phyloP scores from a whole-genome alignment of 805 yeast species.

The Ogataea philodendri region DNA sequence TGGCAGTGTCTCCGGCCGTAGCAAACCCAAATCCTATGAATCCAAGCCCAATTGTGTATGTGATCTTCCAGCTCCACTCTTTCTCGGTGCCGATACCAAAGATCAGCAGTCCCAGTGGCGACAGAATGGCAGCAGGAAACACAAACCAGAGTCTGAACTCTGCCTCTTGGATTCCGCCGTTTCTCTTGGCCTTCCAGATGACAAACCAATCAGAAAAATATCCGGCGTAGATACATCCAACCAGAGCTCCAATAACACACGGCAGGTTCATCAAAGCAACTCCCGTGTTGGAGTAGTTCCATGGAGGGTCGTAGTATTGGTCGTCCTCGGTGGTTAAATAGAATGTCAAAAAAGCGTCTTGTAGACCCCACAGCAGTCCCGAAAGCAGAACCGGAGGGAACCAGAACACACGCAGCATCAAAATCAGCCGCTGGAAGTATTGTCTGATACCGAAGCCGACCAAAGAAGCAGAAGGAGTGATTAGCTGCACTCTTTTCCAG shows the following conservation, averaged over 20 bases:
- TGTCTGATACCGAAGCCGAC: slow-evolving; percentile 66
- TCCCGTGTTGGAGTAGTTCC: slow-evolving; percentile 60
- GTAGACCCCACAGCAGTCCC: slow-evolving; percentile 78
- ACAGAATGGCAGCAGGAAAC: slow-evolving; percentile 52
- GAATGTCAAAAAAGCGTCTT: slow-evolving; percentile 72
- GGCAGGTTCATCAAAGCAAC: slow-evolving; percentile 79
- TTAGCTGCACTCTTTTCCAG: slow-evolving; percentile 44
- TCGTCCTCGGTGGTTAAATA: slow-evolving; percentile 74
- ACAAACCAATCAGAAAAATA: slow-evolving; percentile 58
- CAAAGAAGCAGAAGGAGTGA: slow-evolving; percentile 58
- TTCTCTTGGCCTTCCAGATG: slow-evolving; percentile 56
- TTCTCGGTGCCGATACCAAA: slow-evolving; percentile 66
- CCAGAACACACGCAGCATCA: slow-evolving; percentile 53
- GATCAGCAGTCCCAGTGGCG: slow-evolving; percentile 61
- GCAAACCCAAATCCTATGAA: slow-evolving; percentile 70
- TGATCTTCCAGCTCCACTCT: slow-evolving; percentile 50
- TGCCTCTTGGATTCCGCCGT: slow-evolving; percentile 62
- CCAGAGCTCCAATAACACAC: slow-evolving; percentile 59
- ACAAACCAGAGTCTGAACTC: slow-evolving; percentile 62
- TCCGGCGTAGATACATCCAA: slow-evolving; percentile 69
- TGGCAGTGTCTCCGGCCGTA: slow-evolving; percentile 67
- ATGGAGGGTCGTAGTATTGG: slow-evolving; percentile 62
- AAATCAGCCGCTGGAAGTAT: slow-evolving; percentile 49
- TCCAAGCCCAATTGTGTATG: slow-evolving; percentile 56
- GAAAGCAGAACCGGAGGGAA: slow-evolving; percentile 66